Conservation (phyloP, 805 yeast species). For the Yamadazyma akitaensis region DNA sequence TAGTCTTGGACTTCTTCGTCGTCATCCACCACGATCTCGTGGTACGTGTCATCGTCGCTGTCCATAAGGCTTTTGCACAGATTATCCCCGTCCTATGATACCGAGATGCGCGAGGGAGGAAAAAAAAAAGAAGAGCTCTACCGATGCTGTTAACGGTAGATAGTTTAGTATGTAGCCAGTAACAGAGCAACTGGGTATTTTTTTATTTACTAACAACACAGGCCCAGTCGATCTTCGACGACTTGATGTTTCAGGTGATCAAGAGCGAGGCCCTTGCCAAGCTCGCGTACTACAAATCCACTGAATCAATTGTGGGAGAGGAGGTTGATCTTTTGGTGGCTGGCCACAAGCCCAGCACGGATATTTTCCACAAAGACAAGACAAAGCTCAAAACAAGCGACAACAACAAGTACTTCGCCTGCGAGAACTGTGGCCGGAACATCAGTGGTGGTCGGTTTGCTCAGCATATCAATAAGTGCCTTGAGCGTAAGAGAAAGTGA, state of each 20-base stretch:
- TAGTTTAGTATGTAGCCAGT: constrained; percentile 13
- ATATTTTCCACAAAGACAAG: constrained; percentile 52
- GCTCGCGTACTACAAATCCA: constrained; percentile 21
- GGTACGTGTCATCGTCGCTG: constrained; percentile 4
- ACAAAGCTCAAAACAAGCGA: constrained; percentile 42
- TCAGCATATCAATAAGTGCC: constrained; percentile 85
- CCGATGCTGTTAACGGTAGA: constrained; percentile 11
- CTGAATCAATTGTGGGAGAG: constrained; percentile 15
- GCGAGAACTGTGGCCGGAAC: constrained; percentile 79
- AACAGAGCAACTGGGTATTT: not conserved
- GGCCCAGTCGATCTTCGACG: constrained; percentile 38
- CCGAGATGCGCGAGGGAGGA: not conserved
- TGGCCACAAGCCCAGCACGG: constrained; percentile 24
- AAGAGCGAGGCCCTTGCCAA: constrained; percentile 28
- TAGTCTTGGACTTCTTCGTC: constrained; percentile 38
- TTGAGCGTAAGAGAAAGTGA: constrained; percentile 58
- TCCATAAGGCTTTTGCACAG: not conserved
- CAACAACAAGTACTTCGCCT: constrained; percentile 60
- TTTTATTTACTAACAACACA: constrained; percentile 15
- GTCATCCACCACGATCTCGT: constrained; percentile 6
- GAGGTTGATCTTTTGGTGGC: constrained; percentile 14
- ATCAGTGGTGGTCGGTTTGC: constrained; percentile 93
- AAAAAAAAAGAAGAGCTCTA: not conserved
- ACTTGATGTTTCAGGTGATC: constrained; percentile 30
- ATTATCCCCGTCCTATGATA: too few relatives aligned